Conservation (phyloP, 2,329 filamentous ascomycete genomes). For the Septoria petroselini region DNA sequence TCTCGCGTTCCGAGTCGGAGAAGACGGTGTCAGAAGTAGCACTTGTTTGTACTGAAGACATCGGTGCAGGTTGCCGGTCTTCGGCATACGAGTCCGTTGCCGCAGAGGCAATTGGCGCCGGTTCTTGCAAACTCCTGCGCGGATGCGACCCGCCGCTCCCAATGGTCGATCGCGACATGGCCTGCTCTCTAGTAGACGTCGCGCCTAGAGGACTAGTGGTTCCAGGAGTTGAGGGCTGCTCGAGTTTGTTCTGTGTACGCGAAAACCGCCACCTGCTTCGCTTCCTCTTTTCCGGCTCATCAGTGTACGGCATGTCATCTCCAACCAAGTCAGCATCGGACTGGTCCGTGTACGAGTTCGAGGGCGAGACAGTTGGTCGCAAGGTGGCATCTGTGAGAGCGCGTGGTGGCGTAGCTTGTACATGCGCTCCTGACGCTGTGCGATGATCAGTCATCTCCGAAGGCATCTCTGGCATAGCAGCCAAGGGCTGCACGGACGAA, state of each 20-base stretch:
- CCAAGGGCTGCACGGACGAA: background rate
- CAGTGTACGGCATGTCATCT: constrained; percentile 46
- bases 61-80: constrained; percentile 15
- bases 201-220: constrained; percentile 31
- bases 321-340: constrained; percentile 76
- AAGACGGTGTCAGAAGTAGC: constrained; percentile 34
- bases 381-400: constrained; percentile 59
- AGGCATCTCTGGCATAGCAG: constrained; percentile 1
- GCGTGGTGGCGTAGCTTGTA: constrained; percentile 60
- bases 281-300: constrained; percentile 57
- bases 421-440: constrained; percentile 29
- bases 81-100: constrained; percentile 25
- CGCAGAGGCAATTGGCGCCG: constrained; percentile 23
- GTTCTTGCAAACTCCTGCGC: constrained; percentile 35
- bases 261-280: constrained; percentile 73
- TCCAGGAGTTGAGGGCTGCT: constrained; percentile 27
- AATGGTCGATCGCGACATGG: constrained; percentile 36
- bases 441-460: constrained; percentile 40
- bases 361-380: constrained; percentile 68
- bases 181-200: constrained; percentile 33
- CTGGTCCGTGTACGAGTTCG: constrained; percentile 75
- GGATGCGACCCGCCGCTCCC: constrained; percentile 31
- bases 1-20: constrained; percentile 46
- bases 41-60: constrained; percentile 22
- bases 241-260: constrained; percentile 33